Conservation (phyloP, 164 flowering plant species). For the Berberis vulgaris region DNA sequence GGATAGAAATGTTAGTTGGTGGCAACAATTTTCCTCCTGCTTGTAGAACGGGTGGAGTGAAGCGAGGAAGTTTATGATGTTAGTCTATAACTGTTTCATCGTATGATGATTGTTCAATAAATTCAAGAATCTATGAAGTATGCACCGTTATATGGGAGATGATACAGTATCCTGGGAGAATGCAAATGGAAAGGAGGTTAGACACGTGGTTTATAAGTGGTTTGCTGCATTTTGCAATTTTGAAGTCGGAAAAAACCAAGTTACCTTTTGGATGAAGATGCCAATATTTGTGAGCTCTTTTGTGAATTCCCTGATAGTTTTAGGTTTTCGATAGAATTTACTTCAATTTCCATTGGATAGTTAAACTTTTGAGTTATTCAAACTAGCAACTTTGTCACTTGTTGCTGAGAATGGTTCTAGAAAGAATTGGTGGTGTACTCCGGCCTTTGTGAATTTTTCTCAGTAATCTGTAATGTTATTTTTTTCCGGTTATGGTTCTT, state of each 20-base stretch:
- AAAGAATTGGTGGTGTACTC: not conserved
- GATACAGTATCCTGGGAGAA: not conserved
- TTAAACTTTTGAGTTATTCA: not conserved
- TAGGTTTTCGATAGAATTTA: not conserved
- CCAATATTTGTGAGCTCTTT: not conserved
- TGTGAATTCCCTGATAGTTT: not conserved
- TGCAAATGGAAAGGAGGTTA: not conserved
- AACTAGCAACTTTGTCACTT: constrained; percentile 9
- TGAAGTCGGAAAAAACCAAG: not conserved
- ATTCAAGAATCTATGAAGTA: not conserved
- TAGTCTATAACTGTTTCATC: too few species aligned
- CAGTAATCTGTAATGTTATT: too few species aligned
- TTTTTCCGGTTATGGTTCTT: too few species aligned
- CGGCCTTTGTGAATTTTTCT: too few species aligned
- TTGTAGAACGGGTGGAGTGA: too few species aligned
- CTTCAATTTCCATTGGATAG: not conserved
- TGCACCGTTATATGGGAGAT: not conserved
- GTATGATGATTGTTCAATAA: not conserved
- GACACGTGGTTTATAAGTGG: not conserved
- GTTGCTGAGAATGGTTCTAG: not conserved
- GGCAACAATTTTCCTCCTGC: too few species aligned
- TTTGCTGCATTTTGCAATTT: not conserved
- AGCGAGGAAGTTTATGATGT: too few species aligned
- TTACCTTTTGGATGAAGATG: not conserved
- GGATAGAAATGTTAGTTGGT: too few species aligned